Evolutionary conservation across 805 yeast species (phyloP).

Genomic region (Myxozyma kluyveri): DNA sequence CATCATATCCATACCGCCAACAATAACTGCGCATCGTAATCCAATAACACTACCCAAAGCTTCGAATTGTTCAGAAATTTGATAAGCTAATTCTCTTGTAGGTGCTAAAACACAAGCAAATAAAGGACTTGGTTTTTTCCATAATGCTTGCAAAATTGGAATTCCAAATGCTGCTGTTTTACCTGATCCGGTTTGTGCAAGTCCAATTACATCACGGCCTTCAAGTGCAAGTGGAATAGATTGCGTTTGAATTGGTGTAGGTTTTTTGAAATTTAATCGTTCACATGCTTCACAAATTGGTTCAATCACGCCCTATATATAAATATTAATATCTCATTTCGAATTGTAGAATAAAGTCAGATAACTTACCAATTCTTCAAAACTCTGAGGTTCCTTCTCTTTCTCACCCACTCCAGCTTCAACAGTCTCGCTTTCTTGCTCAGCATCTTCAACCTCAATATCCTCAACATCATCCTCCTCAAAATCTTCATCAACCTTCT

Average conservation of each 20-base stretch:
- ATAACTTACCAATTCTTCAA: neutral
- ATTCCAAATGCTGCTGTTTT: conserved; percentile 98
- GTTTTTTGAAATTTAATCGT: conserved; percentile 67
- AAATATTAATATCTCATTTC: neutral
- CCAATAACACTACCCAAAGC: conserved; percentile 93
- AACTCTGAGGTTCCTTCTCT: conserved; percentile 2
- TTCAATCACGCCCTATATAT: conserved; percentile 54
- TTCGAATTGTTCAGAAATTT: conserved; percentile 88
- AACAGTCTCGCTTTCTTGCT: conserved; percentile 21
- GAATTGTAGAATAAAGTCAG: neutral
- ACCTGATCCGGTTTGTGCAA: conserved; percentile 98
- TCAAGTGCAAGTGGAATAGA: conserved; percentile 87
- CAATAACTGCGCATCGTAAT: conserved; percentile 79
- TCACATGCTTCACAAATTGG: conserved; percentile 79
- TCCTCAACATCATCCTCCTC: conserved; percentile 4
- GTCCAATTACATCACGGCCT: conserved; percentile 85
- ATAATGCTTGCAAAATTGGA: conserved; percentile 85
- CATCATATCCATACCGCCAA: conserved; percentile 99
- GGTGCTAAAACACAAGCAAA: conserved; percentile 87
- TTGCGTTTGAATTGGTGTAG: conserved; percentile 92
- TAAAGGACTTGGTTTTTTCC: conserved; percentile 85
- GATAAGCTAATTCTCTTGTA: conserved; percentile 54
- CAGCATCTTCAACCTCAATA: conserved; percentile 30
- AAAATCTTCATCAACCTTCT: conserved; percentile 28
- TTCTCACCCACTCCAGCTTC: neutral